Conservation (phyloP, 805 yeast species). For the Groenewaldozyma salmanticensis region DNA sequence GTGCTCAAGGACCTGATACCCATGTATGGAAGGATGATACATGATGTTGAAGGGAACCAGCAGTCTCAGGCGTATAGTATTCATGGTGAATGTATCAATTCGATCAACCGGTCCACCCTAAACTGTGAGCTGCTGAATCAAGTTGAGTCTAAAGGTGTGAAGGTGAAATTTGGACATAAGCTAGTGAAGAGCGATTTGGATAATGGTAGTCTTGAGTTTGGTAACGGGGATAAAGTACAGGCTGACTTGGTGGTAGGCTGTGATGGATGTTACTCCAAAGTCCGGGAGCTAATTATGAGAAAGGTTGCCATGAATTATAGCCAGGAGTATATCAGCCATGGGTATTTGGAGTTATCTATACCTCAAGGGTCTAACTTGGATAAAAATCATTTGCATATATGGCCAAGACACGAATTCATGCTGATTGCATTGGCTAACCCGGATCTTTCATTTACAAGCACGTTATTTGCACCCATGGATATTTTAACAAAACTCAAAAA, state of each 20-base stretch:
- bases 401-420: slow-evolving; percentile 88
- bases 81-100: slow-evolving; percentile 73
- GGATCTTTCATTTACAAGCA: slow-evolving; percentile 82
- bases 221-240: background rate
- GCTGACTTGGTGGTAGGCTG: slow-evolving; percentile 57
- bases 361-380: slow-evolving; percentile 48
- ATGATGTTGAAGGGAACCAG: slow-evolving; percentile 52
- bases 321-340: slow-evolving; percentile 76
- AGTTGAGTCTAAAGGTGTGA: slow-evolving; percentile 40
- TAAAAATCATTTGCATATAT: slow-evolving; percentile 77
- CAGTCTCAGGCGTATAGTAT: slow-evolving; percentile 70
- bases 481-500: slow-evolving; percentile 40
- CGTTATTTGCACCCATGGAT: slow-evolving; percentile 76
- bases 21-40: slow-evolving; percentile 87
- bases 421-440: slow-evolving; percentile 78
- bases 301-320: slow-evolving; percentile 54
- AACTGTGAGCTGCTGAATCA: slow-evolving; percentile 60
- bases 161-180: slow-evolving; percentile 47
- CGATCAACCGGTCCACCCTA: slow-evolving; percentile 67
- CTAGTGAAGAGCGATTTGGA: slow-evolving; percentile 35
- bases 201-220: slow-evolving; percentile 1
- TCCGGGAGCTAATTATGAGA: slow-evolving; percentile 60
- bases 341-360: slow-evolving; percentile 71
- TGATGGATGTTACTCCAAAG: slow-evolving; percentile 76
- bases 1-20: slow-evolving; percentile 61